Evolutionary conservation across 2,329 filamentous ascomycete genomes (phyloP).

Genomic region (Neonectria coccinea): DNA sequence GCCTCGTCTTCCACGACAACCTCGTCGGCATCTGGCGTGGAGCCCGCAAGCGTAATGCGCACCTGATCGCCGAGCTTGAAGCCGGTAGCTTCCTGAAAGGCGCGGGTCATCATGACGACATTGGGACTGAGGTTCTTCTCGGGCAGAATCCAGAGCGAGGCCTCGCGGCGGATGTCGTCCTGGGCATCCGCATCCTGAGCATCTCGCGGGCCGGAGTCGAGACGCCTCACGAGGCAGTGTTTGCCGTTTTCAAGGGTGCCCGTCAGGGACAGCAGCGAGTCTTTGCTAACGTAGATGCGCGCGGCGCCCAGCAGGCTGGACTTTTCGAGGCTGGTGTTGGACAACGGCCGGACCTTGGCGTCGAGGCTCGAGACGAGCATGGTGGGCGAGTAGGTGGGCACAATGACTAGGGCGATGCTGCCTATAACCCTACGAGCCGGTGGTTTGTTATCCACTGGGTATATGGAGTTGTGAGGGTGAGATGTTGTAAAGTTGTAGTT

Average conservation of each 20-base stretch:
- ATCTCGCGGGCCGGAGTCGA: slow-evolving; percentile 36
- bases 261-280: slow-evolving; percentile 59
- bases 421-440: neutral
- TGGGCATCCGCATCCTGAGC: slow-evolving; percentile 26
- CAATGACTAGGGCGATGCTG: neutral
- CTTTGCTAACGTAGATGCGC: slow-evolving; percentile 61
- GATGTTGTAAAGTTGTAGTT: neutral
- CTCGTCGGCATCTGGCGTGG: slow-evolving; percentile 65
- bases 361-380: slow-evolving; percentile 53
- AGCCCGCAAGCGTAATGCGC: slow-evolving; percentile 67
- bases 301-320: slow-evolving; percentile 57
- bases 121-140: slow-evolving; percentile 74
- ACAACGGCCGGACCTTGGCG: slow-evolving; percentile 57
- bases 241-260: slow-evolving; percentile 57
- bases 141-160: slow-evolving; percentile 62
- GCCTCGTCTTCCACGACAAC: slow-evolving; percentile 72
- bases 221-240: slow-evolving; percentile 55
- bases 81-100: slow-evolving; percentile 77
- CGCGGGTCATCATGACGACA: slow-evolving; percentile 78
- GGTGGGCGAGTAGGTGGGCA: neutral
- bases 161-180: slow-evolving; percentile 53
- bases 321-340: slow-evolving; percentile 57
- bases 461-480: neutral
- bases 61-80: slow-evolving; percentile 78
- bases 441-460: neutral